Conservation (phyloP, 1,284 basidiomycete genomes). For the Tetrapyrgos nigripes region DNA sequence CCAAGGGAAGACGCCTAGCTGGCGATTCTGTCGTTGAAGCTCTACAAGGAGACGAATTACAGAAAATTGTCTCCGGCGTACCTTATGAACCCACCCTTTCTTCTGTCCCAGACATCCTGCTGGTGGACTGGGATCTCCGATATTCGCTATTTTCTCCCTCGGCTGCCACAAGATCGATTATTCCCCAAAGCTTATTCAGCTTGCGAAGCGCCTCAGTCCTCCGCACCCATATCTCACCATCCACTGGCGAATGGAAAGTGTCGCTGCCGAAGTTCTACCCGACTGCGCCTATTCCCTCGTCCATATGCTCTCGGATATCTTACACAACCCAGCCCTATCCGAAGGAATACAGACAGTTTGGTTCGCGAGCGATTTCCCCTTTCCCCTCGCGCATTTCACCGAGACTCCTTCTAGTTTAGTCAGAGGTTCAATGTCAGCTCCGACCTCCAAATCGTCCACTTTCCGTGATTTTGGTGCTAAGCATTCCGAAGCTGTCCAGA, state of each 20-base stretch:
- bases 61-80: not conserved
- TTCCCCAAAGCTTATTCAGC: slow-evolving; percentile 41
- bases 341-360: slow-evolving; percentile 43
- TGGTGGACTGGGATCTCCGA: slow-evolving; percentile 54
- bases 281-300: slow-evolving; percentile 53
- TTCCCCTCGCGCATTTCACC: slow-evolving; percentile 26
- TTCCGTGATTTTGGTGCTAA: slow-evolving; percentile 41
- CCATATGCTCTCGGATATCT: slow-evolving; percentile 42
- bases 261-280: slow-evolving; percentile 41
- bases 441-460: slow-evolving; percentile 44
- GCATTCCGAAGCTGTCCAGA: slow-evolving; percentile 47
- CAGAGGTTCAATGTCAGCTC: not conserved
- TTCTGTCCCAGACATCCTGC: slow-evolving; percentile 43
- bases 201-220: slow-evolving; percentile 39
- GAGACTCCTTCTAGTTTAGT: not conserved
- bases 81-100: not conserved
- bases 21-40: slow-evolving; percentile 3
- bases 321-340: slow-evolving; percentile 34
- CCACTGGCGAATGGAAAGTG: slow-evolving; percentile 58
- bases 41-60: not conserved
- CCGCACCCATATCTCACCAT: slow-evolving; percentile 47
- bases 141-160: slow-evolving; percentile 41
- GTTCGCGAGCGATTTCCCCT: slow-evolving; percentile 55
- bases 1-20: not conserved
- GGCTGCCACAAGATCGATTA: slow-evolving; percentile 35